A percentile compares a stretch with the other conserved stretches of the same genome.
Evolutionary conservation across 176 grass and related monocot species (phyloP).

Genomic region (Echinochloa phyllopogon): DNA sequence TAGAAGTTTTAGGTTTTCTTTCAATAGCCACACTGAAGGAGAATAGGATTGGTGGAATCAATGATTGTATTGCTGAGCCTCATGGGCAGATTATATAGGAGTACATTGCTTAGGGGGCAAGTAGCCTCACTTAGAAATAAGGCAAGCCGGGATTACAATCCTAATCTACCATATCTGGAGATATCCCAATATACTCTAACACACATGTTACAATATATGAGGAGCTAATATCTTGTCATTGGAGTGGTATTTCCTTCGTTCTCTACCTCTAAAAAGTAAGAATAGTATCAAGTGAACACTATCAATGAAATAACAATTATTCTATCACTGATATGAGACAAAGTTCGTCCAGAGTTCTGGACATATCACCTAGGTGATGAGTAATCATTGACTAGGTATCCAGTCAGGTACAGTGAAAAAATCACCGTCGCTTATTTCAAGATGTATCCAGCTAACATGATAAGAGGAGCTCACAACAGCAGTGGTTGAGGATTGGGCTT

Average conservation of each 20-base stretch:
- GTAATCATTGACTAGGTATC: background rate
- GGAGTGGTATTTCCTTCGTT: background rate
- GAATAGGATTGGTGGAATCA: too few relatives aligned
- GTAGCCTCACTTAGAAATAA: too few relatives aligned
- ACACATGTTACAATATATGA: background rate
- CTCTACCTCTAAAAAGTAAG: background rate
- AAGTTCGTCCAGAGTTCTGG: background rate
- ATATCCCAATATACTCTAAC: too few relatives aligned
- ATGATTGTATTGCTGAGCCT: too few relatives aligned
- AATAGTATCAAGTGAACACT: background rate
- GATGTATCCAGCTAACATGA: background rate
- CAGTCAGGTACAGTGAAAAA: background rate
- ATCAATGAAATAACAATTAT: background rate
- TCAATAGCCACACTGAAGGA: background rate
- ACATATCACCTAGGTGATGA: background rate
- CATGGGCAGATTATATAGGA: too few relatives aligned
- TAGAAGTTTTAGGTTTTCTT: background rate
- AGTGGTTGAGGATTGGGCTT: background rate
- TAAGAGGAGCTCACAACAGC: background rate
- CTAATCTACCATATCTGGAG: too few relatives aligned
- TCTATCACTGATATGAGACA: background rate
- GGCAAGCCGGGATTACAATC: too few relatives aligned
- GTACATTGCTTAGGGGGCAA: too few relatives aligned
- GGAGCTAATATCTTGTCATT: background rate
- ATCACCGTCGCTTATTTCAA: background rate